Evolutionary conservation across 2,329 filamentous ascomycete species (phyloP).

Genomic region (Hortaea sp.): DNA sequence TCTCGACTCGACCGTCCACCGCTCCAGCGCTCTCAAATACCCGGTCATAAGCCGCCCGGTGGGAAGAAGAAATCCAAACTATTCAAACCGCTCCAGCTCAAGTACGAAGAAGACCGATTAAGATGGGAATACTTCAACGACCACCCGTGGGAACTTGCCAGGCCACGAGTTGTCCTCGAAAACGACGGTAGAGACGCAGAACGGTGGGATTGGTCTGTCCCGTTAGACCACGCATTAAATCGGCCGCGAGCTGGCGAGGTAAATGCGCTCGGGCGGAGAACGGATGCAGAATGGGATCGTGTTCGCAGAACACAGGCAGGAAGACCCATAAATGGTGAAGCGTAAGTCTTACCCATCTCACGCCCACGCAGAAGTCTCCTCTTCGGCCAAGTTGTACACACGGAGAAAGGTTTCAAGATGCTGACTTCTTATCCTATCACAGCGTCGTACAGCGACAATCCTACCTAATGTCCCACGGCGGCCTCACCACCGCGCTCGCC

Average conservation of each 20-base stretch:
- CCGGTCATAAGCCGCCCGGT: conserved; percentile 21
- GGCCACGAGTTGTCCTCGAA: conserved; percentile 77
- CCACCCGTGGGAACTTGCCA: conserved; percentile 93
- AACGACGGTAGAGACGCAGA: conserved; percentile 72
- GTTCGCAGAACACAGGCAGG: conserved; percentile 57
- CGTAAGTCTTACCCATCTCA: conserved; percentile 11
- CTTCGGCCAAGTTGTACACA: neutral
- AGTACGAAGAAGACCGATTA: conserved; percentile 74
- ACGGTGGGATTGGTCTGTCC: conserved; percentile 64
- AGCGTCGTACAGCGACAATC: conserved; percentile 90
- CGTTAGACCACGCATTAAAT: conserved; percentile 15
- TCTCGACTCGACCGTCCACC: conserved; percentile 49
- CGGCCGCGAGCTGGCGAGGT: conserved; percentile 9
- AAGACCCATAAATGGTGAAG: conserved; percentile 60
- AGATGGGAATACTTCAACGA: conserved; percentile 78
- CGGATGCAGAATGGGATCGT: conserved; percentile 35
- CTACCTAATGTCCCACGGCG: conserved; percentile 50
- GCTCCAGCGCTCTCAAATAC: conserved; percentile 38
- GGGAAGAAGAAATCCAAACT: conserved; percentile 62
- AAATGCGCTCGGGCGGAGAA: conserved; percentile 19
- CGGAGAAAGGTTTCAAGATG: neutral
- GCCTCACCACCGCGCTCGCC: conserved; percentile 46
- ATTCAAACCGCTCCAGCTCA: conserved; percentile 69
- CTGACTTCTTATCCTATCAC: conserved; percentile 3
- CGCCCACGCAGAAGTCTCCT: neutral